These are phyloP conservation scores for Cerrena zonata DNA, from an alignment of 1,284 basidiomycete genomes.

Conservation along the genomic window DNA sequence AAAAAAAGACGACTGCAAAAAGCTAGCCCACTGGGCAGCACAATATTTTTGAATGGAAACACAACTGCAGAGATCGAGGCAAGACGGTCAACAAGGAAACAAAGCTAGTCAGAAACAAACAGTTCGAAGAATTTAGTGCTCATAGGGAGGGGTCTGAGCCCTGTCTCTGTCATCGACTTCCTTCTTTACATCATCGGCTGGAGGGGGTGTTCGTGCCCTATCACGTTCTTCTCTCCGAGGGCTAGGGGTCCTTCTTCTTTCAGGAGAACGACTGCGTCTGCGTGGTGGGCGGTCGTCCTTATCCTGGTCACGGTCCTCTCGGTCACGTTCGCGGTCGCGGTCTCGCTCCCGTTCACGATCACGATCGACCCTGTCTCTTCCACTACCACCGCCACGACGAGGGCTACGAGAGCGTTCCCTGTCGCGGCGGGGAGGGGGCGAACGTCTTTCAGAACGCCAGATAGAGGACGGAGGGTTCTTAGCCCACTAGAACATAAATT, in stretches of 20 bases:
- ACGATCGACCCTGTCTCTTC: constrained; percentile 27
- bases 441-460: constrained; percentile 74
- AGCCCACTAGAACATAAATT: constrained; percentile 62
- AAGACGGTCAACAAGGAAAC: constrained; percentile 98
- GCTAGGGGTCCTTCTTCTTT: constrained; percentile 44
- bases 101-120: constrained; percentile 89
- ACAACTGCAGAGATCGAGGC: too few relatives aligned
- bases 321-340: constrained; percentile 27
- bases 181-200: constrained; percentile 40
- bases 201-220: constrained; percentile 40
- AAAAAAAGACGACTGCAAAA: too few relatives aligned
- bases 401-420: constrained; percentile 37
- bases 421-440: constrained; percentile 46
- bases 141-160: constrained; percentile 44
- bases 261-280: constrained; percentile 42
- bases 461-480: constrained; percentile 84
- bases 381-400: constrained; percentile 27
- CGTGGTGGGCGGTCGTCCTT: constrained; percentile 35
- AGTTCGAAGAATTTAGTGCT: constrained; percentile 40
- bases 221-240: constrained; percentile 46
- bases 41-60: too few relatives aligned
- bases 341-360: constrained; percentile 30
- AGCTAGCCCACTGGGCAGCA: too few relatives aligned
- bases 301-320: constrained; percentile 34
- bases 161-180: constrained; percentile 35